Conservation (phyloP, 371 early-diverging fungal genomes). For the Circinella minor region DNA sequence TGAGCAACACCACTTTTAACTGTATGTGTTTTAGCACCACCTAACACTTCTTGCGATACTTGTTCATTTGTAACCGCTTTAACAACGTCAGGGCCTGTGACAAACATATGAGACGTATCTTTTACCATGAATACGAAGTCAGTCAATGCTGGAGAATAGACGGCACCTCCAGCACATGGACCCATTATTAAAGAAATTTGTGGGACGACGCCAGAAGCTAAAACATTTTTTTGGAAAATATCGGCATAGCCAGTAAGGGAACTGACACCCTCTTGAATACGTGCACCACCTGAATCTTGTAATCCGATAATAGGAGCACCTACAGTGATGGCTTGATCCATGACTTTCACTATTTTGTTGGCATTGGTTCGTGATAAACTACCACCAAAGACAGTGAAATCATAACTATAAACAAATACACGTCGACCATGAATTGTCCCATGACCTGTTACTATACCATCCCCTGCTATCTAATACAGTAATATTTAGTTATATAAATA, state of each 20-base stretch:
- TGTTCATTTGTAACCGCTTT: constrained; percentile 94
- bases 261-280: constrained; percentile 98
- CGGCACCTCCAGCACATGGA: constrained; percentile 97
- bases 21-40: constrained; percentile 94
- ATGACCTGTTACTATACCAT: constrained; percentile 96
- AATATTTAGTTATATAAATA: no score
- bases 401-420: constrained; percentile 93
- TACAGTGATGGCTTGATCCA: constrained; percentile 94
- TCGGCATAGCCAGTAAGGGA: constrained; percentile 96
- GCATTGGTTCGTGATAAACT: constrained; percentile 90
- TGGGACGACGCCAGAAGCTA: constrained; percentile 94
- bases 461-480: constrained; percentile 75
- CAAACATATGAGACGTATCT: constrained; percentile 96
- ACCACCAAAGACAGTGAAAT: constrained; percentile 95
- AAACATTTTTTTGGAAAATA: constrained; percentile 94
- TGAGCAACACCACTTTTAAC: constrained; percentile 92
- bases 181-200: constrained; percentile 98
- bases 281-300: constrained; percentile 97
- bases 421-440: constrained; percentile 92
- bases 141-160: constrained; percentile 96
- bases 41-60: constrained; percentile 95
- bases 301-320: constrained; percentile 96
- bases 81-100: constrained; percentile 97
- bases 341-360: constrained; percentile 92
- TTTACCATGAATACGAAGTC: constrained; percentile 97